phyloP scores from a whole-genome alignment of 306 rosid species.

The Purshia tridentata region DNA sequence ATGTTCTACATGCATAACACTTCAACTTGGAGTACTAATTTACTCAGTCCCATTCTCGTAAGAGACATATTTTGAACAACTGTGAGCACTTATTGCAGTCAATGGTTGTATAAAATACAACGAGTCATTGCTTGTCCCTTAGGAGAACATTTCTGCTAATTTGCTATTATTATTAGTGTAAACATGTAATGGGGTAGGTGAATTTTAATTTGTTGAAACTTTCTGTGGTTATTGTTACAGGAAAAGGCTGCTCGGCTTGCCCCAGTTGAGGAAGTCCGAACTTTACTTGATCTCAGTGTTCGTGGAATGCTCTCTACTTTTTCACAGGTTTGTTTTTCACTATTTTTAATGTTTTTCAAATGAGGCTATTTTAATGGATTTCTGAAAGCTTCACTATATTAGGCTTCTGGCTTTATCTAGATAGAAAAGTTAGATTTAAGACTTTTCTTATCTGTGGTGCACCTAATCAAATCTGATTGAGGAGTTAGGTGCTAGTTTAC shows the following conservation, averaged over 20 bases:
- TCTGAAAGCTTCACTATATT: no score
- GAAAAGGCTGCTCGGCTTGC: slow-evolving; percentile 82
- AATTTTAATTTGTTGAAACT: neutral
- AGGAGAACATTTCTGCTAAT: no score
- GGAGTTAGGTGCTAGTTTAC: no score
- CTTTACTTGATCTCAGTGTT: slow-evolving; percentile 58
- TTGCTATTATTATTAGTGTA: neutral
- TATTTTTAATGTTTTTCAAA: neutral
- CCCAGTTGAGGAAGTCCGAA: slow-evolving; percentile 74
- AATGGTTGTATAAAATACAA: no score
- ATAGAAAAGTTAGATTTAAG: no score
- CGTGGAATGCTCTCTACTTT: slow-evolving; percentile 86
- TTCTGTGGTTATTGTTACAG: slow-evolving; percentile 38
- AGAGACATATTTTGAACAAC: no score
- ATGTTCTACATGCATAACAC: no score
- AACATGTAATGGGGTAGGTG: neutral
- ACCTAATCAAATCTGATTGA: no score
- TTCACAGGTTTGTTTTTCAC: slow-evolving; percentile 54
- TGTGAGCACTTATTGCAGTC: no score
- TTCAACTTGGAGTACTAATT: neutral
- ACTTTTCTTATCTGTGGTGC: no score
- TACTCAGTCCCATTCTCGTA: neutral
- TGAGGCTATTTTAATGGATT: neutral
- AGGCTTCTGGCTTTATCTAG: no score
- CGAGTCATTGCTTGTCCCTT: no score